Conservation (phyloP, 495 filamentous ascomycete genomes). For the Penicillium odoratum region DNA sequence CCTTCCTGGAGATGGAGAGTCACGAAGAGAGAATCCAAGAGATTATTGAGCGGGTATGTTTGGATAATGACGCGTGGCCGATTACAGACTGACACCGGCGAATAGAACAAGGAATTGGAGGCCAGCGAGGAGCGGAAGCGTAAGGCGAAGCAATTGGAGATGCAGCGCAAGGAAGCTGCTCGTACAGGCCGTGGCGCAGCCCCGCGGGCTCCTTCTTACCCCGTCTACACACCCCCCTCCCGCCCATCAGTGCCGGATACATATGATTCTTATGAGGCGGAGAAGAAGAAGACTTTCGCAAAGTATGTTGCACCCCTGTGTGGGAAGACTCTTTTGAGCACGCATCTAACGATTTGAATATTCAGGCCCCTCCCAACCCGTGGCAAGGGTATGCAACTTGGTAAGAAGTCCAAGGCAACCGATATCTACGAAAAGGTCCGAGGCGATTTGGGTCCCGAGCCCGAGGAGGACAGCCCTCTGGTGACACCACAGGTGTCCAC, state of each 20-base stretch:
- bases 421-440: slow-evolving; percentile 97
- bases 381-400: slow-evolving; percentile 97
- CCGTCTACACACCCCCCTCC: slow-evolving; percentile 82
- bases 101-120: slow-evolving; percentile 95
- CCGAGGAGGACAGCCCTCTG: slow-evolving; percentile 73
- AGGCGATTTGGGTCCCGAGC: slow-evolving; percentile 79
- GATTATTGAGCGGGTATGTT: slow-evolving; percentile 83
- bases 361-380: slow-evolving; percentile 66
- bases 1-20: slow-evolving; percentile 98
- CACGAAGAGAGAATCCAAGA: slow-evolving; percentile 98
- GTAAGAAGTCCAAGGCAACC: slow-evolving; percentile 95
- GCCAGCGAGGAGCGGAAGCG: slow-evolving; percentile 96
- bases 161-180: slow-evolving; percentile 92
- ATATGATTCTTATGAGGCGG: slow-evolving; percentile 90
- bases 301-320: slow-evolving; percentile 55
- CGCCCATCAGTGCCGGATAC: slow-evolving; percentile 72
- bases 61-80: slow-evolving; percentile 1
- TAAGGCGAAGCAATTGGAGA: slow-evolving; percentile 95
- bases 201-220: slow-evolving; percentile 76
- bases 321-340: not conserved
- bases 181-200: slow-evolving; percentile 56
- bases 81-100: slow-evolving; percentile 16
- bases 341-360: slow-evolving; percentile 12
- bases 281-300: slow-evolving; percentile 84
- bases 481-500: slow-evolving; percentile 61